Evolutionary conservation across 2,329 filamentous ascomycete genomes (phyloP), one percentile per base, ranked within the genome.

Genomic region (Xylaria arbuscula): DNA sequence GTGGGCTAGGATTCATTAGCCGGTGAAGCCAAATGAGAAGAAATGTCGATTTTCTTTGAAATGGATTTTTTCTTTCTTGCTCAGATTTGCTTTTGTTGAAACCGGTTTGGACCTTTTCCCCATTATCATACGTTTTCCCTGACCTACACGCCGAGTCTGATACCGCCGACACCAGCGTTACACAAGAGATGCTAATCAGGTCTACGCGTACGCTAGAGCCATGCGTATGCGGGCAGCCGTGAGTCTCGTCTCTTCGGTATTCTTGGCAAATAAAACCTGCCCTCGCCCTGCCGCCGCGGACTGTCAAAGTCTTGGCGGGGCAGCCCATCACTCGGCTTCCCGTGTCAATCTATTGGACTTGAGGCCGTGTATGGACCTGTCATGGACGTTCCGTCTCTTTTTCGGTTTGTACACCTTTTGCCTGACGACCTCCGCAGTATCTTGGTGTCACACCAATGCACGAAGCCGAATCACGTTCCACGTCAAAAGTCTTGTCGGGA

Each of bases 181-280:
- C 50, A 63, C 50, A 19, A 57, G 48, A 45, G 48, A 50, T 50
- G 48, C 28, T 45, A 22, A 32, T 36, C 65, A 32, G 40, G 48
- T 36, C 45, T 32, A 34, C 45, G 22, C 55, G 38, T 70, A 62
- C 64, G 51, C 54, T 45, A 63, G 42, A 28, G 48, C 68, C 45
- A 53, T 53, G 32, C 42, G 42, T 59, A 68, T 70, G 68, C 65
- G 50, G 58, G 22, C n/a, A 47, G 2, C 68, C 68, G 66, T 34
- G 51, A 19, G 51, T 19, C 51, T 54, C 51, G 51, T 36, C 56
- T 51, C 51, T 13, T 42, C 48, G 40, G 51, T 51, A 51, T 40
- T 32, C 64, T 67, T 54, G 64, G 60, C 67, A 57, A 50, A 63
- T 38, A 54, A 64, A 19, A 32, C 62, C 48, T 38, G 53, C 7